Percentiles rank a stretch among this genome's conserved stretches.
phyloP scores from a whole-genome alignment of 441 rosid species.

The Theobroma grandiflorum region DNA sequence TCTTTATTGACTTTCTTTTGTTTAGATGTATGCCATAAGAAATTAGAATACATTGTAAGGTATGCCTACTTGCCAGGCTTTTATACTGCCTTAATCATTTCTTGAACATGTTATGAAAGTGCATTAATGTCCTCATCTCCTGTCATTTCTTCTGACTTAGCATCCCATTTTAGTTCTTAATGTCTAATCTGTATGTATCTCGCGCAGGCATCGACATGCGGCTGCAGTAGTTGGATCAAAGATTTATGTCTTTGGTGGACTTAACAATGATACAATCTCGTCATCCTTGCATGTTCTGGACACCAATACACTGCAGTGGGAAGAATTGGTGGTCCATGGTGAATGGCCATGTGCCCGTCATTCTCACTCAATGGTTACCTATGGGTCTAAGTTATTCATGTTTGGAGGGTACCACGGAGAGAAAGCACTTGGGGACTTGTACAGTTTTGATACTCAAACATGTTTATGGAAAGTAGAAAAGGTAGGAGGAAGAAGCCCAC shows the following conservation, averaged over 20 bases:
- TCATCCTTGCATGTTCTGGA: conserved; percentile 70
- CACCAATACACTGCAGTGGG: conserved; percentile 66
- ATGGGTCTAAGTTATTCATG: conserved; percentile 64
- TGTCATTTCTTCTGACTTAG: background rate
- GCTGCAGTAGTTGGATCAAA: conserved; percentile 77
- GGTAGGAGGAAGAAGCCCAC: conserved; percentile 74
- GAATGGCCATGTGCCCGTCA: conserved; percentile 85
- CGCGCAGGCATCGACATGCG: conserved; percentile 86
- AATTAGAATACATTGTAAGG: background rate
- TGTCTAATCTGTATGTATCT: conserved; percentile 24
- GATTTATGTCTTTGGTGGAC: conserved; percentile 86
- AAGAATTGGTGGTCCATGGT: conserved; percentile 60
- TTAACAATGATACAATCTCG: conserved; percentile 57
- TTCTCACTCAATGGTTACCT: conserved; percentile 89
- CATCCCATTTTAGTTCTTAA: conserved; percentile 21
- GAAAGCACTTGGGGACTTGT: conserved; percentile 77
- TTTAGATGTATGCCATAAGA: background rate
- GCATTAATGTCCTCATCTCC: conserved; percentile 11
- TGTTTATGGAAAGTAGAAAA: conserved; percentile 75
- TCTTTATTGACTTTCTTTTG: conserved; percentile 13
- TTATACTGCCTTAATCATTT: conserved; percentile 25
- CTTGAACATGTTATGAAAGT: conserved; percentile 8
- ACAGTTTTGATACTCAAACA: conserved; percentile 73
- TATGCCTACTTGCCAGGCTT: conserved; percentile 9
- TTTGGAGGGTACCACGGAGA: conserved; percentile 90